phyloP scores from a whole-genome alignment of 1,284 basidiomycete species.

The Farysia itapuensis region DNA sequence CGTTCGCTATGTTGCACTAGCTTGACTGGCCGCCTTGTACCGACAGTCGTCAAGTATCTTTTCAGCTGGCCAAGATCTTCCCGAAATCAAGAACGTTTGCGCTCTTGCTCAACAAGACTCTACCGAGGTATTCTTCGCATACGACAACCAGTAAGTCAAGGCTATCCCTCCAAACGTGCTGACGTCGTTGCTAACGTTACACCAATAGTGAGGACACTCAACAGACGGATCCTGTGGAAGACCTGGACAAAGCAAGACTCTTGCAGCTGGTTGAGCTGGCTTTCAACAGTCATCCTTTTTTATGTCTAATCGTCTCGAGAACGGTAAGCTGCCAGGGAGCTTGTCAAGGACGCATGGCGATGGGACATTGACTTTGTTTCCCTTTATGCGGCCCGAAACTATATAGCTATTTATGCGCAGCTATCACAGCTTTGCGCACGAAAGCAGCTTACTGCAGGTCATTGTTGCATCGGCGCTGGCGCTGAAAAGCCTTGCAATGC shows the following conservation, averaged over 20 bases:
- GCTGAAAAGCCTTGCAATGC: background rate
- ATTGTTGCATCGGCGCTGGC: constrained; percentile 4
- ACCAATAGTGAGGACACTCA: too few relatives aligned
- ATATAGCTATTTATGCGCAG: constrained; percentile 4
- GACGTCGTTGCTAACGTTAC: too few relatives aligned
- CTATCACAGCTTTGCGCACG: background rate
- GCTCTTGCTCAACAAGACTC: too few relatives aligned
- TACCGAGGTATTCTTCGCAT: too few relatives aligned
- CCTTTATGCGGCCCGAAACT: too few relatives aligned
- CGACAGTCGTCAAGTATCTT: too few relatives aligned
- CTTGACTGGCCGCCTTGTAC: too few relatives aligned
- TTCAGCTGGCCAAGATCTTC: too few relatives aligned
- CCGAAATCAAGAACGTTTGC: too few relatives aligned
- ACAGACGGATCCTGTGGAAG: background rate
- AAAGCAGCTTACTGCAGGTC: constrained; percentile 3
- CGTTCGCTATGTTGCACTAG: too few relatives aligned
- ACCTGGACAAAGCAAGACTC: background rate
- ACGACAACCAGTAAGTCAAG: too few relatives aligned
- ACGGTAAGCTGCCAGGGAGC: constrained; percentile 6
- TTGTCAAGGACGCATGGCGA: background rate
- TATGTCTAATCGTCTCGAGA: constrained; percentile 13
- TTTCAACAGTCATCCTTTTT: constrained; percentile 21
- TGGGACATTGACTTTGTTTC: background rate
- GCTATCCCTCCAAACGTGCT: too few relatives aligned
- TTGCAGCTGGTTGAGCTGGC: constrained; percentile 9